Conservation (phyloP, 2,329 filamentous ascomycete species). For the Pyrenophora graminea region DNA sequence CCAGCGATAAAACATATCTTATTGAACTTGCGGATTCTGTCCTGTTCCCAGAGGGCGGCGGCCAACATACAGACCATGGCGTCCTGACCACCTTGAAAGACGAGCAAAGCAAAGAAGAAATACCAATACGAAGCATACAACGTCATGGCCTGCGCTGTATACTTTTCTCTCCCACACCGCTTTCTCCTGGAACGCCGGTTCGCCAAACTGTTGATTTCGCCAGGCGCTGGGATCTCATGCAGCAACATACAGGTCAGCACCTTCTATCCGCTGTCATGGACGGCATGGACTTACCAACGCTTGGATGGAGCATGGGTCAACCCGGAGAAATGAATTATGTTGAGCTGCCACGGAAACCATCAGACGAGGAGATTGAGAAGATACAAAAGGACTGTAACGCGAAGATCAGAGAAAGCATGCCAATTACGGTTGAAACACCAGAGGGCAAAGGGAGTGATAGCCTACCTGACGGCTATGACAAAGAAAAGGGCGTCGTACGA, state of each 20-base stretch:
- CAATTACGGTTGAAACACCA: conserved; percentile 40
- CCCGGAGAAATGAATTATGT: conserved; percentile 43
- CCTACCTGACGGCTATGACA: conserved; percentile 38
- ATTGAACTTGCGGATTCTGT: conserved; percentile 41
- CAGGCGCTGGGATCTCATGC: conserved; percentile 42
- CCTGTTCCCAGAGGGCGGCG: conserved; percentile 41
- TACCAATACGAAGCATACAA: conserved; percentile 37
- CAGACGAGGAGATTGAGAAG: conserved; percentile 26
- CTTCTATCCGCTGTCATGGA: conserved; percentile 43
- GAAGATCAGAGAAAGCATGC: conserved; percentile 31
- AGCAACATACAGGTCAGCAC: conserved; percentile 44
- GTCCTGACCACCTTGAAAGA: conserved; percentile 28
- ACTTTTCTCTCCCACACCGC: conserved; percentile 83
- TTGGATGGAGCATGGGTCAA: conserved; percentile 40
- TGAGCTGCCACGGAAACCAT: conserved; percentile 37
- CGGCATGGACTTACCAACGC: conserved; percentile 32
- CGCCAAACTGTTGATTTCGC: conserved; percentile 35
- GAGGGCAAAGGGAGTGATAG: conserved; percentile 31
- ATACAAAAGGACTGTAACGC: conserved; percentile 38
- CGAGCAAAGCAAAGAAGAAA: conserved; percentile 14
- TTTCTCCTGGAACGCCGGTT: conserved; percentile 68
- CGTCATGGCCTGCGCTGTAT: conserved; percentile 62
- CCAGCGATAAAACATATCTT: conserved; percentile 30
- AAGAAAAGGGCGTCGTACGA: conserved; percentile 37
- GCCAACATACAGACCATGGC: conserved; percentile 41